A percentile compares a stretch with the other conserved stretches of the same genome.
Evolutionary conservation across 2,329 filamentous ascomycete species (phyloP).

Genomic region (Ophiocordyceps robertsii): DNA sequence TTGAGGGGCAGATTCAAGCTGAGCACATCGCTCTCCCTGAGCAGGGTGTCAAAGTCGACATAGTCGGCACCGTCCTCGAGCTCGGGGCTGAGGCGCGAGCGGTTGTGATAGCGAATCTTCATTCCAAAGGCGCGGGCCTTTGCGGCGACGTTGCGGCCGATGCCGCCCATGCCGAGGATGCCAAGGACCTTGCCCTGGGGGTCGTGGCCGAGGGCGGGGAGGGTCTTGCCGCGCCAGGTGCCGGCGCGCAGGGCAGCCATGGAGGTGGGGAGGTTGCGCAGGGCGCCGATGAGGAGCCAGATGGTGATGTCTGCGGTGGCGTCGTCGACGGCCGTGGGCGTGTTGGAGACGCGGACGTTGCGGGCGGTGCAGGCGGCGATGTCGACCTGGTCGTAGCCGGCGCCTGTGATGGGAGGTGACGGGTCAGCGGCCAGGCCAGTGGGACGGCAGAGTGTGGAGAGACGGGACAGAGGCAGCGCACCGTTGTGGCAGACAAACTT

Average conservation of each 20-base stretch:
- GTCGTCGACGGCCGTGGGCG: slow-evolving; percentile 69
- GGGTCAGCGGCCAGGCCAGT: background rate
- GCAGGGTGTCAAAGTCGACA: slow-evolving; percentile 59
- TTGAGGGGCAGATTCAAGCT: slow-evolving; percentile 74
- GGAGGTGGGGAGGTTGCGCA: slow-evolving; percentile 57
- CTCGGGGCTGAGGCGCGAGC: slow-evolving; percentile 43
- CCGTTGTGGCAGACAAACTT: slow-evolving; percentile 49
- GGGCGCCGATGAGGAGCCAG: slow-evolving; percentile 68
- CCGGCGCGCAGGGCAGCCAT: slow-evolving; percentile 54
- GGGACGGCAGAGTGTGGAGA: no score
- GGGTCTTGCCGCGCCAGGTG: slow-evolving; percentile 49
- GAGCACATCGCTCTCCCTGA: slow-evolving; percentile 59
- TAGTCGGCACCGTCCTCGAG: slow-evolving; percentile 47
- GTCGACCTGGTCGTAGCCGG: slow-evolving; percentile 78
- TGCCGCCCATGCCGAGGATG: slow-evolving; percentile 77
- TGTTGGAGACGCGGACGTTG: slow-evolving; percentile 61
- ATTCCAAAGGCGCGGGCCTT: slow-evolving; percentile 68
- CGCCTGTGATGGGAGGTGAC: slow-evolving; percentile 32
- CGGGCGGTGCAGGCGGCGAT: slow-evolving; percentile 55
- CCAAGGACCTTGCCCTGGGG: slow-evolving; percentile 67
- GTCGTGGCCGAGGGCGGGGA: slow-evolving; percentile 55
- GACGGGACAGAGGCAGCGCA: slow-evolving; percentile 11
- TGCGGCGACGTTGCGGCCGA: slow-evolving; percentile 62
- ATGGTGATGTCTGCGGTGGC: slow-evolving; percentile 71
- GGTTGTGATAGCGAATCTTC: slow-evolving; percentile 63